Conservation (phyloP, 257 asterid species). For the Linaria vulgaris region DNA sequence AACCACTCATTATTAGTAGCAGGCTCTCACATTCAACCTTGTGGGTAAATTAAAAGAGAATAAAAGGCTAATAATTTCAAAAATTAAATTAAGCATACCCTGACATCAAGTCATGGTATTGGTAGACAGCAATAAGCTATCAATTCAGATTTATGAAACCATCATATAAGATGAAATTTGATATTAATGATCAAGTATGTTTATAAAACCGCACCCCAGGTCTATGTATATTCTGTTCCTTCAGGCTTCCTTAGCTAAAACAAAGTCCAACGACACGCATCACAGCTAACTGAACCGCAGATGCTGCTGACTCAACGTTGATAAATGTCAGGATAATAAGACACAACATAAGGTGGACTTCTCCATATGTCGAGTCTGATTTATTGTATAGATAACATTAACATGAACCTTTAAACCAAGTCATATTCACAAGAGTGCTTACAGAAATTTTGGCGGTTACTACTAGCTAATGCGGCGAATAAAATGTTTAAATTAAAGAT, state of each 20-base stretch:
- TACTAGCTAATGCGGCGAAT: background rate
- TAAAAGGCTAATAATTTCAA: background rate
- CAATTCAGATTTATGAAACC: background rate
- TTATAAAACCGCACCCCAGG: background rate
- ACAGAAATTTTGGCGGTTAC: too few species aligned
- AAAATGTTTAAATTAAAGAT: background rate
- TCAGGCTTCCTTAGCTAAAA: background rate
- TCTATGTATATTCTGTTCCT: background rate
- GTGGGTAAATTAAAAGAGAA: too few species aligned
- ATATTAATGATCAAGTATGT: background rate
- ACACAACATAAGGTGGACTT: background rate
- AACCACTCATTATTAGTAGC: background rate
- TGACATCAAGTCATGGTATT: background rate
- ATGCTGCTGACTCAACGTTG: background rate
- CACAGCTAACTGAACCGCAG: background rate
- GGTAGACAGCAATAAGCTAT: background rate
- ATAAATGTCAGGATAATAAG: background rate
- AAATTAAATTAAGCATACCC: background rate
- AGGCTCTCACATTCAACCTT: too few species aligned
- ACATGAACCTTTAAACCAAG: background rate
- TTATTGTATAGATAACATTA: background rate
- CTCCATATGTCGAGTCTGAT: too few species aligned
- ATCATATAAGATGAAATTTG: background rate
- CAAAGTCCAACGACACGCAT: background rate
- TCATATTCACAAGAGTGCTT: background rate